Percentiles rank a stretch among this genome's conserved stretches.
These are phyloP conservation scores for Komagataella mondaviorum DNA, from an alignment of 805 yeast genomes.

Conservation along the genomic window DNA sequence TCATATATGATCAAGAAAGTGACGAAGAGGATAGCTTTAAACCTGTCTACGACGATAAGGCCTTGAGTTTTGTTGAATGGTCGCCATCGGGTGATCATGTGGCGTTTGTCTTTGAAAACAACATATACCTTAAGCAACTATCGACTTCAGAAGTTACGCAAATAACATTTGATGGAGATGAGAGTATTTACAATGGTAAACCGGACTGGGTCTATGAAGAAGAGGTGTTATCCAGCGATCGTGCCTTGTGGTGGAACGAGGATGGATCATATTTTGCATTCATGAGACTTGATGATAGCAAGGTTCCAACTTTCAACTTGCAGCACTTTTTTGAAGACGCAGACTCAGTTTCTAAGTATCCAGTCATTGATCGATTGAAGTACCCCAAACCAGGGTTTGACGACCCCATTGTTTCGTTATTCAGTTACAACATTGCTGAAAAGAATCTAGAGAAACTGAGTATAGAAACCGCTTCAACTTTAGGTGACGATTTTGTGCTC, in stretches of 20 bases:
- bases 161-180: constrained; percentile 39
- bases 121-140: constrained; percentile 33
- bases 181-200: constrained; percentile 45
- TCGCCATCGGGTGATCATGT: constrained; percentile 46
- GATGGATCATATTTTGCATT: constrained; percentile 42
- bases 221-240: constrained; percentile 49
- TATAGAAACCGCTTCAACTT: constrained; percentile 12
- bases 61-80: constrained; percentile 42
- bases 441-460: constrained; percentile 4
- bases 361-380: constrained; percentile 28
- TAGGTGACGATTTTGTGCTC: constrained; percentile 35
- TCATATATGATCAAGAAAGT: constrained; percentile 33
- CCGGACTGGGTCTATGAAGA: constrained; percentile 85
- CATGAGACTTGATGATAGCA: constrained; percentile 44
- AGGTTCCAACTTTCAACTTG: constrained; percentile 37
- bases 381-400: constrained; percentile 66
- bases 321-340: constrained; percentile 28
- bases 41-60: constrained; percentile 12
- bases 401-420: constrained; percentile 41
- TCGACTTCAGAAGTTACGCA: constrained; percentile 10
- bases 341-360: constrained; percentile 22
- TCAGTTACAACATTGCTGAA: constrained; percentile 23
- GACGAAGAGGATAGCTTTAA: constrained; percentile 3
- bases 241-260: constrained; percentile 64
- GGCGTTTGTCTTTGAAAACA: constrained; percentile 41